Conservation (phyloP, 768 basidiomycete species). For the Kwoniella sp. region DNA sequence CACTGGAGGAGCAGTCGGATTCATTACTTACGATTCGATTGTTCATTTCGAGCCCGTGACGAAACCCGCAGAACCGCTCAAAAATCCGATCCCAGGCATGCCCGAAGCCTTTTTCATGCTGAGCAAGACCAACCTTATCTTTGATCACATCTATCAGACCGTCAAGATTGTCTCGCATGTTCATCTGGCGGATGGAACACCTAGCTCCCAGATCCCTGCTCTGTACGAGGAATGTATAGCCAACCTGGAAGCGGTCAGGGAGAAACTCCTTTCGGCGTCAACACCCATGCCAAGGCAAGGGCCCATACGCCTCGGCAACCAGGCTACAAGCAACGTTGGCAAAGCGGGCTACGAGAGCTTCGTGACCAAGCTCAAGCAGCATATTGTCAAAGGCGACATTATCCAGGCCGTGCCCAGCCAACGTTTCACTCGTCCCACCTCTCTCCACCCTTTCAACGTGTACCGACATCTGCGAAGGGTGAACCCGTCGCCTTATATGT, state of each 20-base stretch:
- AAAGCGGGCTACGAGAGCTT: slow-evolving; percentile 85
- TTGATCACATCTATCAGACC: slow-evolving; percentile 92
- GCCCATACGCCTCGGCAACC: slow-evolving; percentile 51
- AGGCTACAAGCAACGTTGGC: slow-evolving; percentile 83
- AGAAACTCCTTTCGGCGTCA: slow-evolving; percentile 60
- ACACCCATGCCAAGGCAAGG: slow-evolving; percentile 58
- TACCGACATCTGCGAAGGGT: slow-evolving; percentile 89
- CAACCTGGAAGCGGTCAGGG: slow-evolving; percentile 77
- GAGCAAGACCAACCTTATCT: slow-evolving; percentile 88
- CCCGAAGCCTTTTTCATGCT: slow-evolving; percentile 96
- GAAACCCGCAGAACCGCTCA: slow-evolving; percentile 56
- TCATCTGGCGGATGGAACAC: slow-evolving; percentile 69
- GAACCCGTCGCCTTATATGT: slow-evolving; percentile 99
- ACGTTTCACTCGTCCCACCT: slow-evolving; percentile 74
- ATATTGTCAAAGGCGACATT: slow-evolving; percentile 93
- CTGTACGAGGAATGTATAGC: slow-evolving; percentile 83
- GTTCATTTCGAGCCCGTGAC: slow-evolving; percentile 90
- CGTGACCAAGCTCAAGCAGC: slow-evolving; percentile 86
- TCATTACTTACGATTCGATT: slow-evolving; percentile 93
- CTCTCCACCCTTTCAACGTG: slow-evolving; percentile 92
- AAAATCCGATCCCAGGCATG: slow-evolving; percentile 74
- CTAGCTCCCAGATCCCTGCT: slow-evolving; percentile 59
- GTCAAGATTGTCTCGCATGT: slow-evolving; percentile 96
- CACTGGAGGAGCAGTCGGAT: slow-evolving; percentile 95
- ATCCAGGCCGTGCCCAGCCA: slow-evolving; percentile 99